Conservation (phyloP, 768 basidiomycete species). For the Favolaschia claudopus region DNA sequence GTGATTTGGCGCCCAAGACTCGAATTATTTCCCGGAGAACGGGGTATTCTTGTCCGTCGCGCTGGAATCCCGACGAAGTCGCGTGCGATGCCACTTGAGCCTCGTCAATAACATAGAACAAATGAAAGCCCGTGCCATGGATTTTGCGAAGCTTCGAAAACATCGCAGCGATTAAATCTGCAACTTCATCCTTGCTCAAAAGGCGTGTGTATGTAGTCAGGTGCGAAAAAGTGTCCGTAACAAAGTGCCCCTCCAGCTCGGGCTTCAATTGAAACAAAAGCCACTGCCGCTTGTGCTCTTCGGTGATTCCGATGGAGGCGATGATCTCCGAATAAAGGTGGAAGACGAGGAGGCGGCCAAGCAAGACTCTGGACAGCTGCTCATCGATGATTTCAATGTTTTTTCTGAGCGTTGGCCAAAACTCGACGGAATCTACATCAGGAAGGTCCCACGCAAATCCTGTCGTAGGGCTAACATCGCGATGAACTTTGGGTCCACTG, state of each 20-base stretch:
- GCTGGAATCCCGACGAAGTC: neutral
- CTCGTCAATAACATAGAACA: constrained; percentile 10
- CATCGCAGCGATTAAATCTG: neutral
- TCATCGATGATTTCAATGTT: no score
- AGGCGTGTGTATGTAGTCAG: neutral
- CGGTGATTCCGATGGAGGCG: neutral
- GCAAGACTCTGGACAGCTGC: no score
- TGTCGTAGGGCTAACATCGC: no score
- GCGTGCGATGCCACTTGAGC: neutral
- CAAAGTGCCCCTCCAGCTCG: neutral
- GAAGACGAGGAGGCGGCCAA: no score
- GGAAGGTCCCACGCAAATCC: no score
- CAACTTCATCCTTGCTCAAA: neutral
- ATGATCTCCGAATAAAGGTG: constrained; percentile 10
- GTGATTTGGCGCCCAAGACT: neutral
- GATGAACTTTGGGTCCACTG: no score
- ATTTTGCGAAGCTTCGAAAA: neutral
- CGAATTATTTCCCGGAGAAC: constrained; percentile 1
- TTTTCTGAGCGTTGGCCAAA: no score
- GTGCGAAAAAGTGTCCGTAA: neutral
- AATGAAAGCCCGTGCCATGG: neutral
- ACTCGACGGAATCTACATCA: no score
- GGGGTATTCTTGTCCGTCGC: neutral
- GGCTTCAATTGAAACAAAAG: constrained; percentile 2
- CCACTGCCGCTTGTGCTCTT: constrained; percentile 1